Base-by-base conservation (phyloP, 495 filamentous ascomycete species). In the Aspergillus taichungensis region DNA sequence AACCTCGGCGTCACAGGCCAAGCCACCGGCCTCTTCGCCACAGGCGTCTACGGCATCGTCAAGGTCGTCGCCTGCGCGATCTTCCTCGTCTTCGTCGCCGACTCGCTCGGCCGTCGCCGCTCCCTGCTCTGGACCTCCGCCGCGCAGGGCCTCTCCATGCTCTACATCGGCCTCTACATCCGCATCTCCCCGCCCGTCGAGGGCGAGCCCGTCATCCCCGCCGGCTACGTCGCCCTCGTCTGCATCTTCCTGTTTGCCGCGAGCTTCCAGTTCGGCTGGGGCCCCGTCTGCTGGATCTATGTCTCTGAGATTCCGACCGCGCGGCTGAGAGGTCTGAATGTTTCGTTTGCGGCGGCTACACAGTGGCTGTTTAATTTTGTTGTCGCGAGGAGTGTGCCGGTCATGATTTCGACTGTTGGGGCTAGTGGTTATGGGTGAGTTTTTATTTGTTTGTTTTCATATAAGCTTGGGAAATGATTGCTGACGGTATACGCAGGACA, bases 261-360 rank as follows among this genome's bases (percentile, higher is more conserved):
- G 3, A 83, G 83, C 69, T 86, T 85, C 71, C 83, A 85, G 44
- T 85, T 87, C 57, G 82, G 83, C 34, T 88, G 84, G 83, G 85
- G 85, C 0, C 85, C 85, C 0, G 79, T 82, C 24, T 86, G 83
- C 61, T 88, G 84, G 85, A 87, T 84, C 43, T 83, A 83, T 51
- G 78, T 84, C 32, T 75, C 73, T 8, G 82, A 88, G 69, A 88
- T 90, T 54, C 84, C 84, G 8, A 78, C 79, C 10, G 78, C 82
- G 1, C 68, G 84, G 3, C 68, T 87, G 10, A 69, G 84, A 3
- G 78, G 78, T 11, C 65, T 82, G 46, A 86, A 85, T 54, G 82
- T 87, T 4, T 71, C 83, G 0, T 56, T 82, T 40, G 82, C 75
- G 0, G 80, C 84, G 0, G 81, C 84, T 11, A 86, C 81, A 4